Base-by-base conservation (phyloP, 805 yeast genomes). In the Nakazawaea ambrosiae region DNA sequence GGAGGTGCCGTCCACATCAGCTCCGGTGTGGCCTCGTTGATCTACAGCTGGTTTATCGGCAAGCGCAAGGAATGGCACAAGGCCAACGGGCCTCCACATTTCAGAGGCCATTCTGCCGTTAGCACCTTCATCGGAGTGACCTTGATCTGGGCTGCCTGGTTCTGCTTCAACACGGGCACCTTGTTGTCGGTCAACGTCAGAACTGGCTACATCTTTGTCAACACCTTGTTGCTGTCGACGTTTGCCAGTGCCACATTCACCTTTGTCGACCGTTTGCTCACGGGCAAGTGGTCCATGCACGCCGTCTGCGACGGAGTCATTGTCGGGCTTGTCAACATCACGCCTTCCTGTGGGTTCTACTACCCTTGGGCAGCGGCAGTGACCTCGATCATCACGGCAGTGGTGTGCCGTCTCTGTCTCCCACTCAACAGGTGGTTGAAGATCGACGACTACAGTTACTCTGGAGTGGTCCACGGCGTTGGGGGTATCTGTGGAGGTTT, bases 211-310 rank as follows among this genome's bases (percentile, higher is more conserved):
- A 66, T 66, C 34, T 60, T 65, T 55, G 58, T 64, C 37, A 68
- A 68, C 47, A 73, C 81, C 4, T 66, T 72, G 45, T 49, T 73
- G 14, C 73, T 77, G 0, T 75, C 78, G 1, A 55, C 70, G 1
- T 56, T 59, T 42, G 78, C 77, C 5, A 61, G 65, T 20, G 44
- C 68, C 27, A 51, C 69, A 3, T 74, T 70, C 57, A 61, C 66
- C 22, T 36, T 58, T 2, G 53, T 63, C 34, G 79, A 75, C 51
- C 61, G 53, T 37, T 19, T 60, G 8, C 27, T 59, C 18, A 60
- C 68, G 3, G 63, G 68, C 4, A 65, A 58, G 39, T 67, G 60
- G 55, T 63, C 70, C 8, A 20, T 64, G 33, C 46, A 55, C 32
- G 65, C 70, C 0, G 70, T 71, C 2, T 65, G 69, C 45, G 68